Percentiles rank a stretch among this genome's conserved stretches.
phyloP scores from a whole-genome alignment of 495 filamentous ascomycete species.

The Lineolata rhizophorae region DNA sequence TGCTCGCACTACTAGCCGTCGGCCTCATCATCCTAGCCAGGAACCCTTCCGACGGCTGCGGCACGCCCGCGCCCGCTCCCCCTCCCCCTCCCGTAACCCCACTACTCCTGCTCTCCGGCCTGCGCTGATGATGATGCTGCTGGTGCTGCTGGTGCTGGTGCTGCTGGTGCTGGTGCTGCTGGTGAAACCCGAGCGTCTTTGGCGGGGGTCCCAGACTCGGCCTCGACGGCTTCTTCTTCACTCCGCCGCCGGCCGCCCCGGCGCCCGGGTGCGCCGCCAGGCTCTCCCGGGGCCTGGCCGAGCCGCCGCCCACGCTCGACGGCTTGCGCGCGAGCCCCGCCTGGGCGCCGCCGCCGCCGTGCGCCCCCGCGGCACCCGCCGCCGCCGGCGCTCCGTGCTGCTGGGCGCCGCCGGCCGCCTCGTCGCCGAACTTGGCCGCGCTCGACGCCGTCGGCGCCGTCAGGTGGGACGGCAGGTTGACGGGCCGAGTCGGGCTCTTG shows the following conservation, averaged over 20 bases:
- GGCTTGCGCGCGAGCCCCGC: background rate
- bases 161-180: no score
- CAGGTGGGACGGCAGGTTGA: conserved; percentile 17
- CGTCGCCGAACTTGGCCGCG: conserved; percentile 16
- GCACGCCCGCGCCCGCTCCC: no score
- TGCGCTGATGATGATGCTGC: no score
- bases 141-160: no score
- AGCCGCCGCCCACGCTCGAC: background rate
- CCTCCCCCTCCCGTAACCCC: no score
- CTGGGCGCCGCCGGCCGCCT: conserved; percentile 3
- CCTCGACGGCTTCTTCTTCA: background rate
- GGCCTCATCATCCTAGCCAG: conserved; percentile 86
- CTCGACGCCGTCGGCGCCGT: conserved; percentile 19
- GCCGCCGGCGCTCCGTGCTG: background rate
- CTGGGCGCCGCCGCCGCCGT: background rate
- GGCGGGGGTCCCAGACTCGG: background rate
- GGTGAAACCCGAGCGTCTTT: no score
- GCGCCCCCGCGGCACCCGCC: background rate
- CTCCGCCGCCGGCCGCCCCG: background rate
- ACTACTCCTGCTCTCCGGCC: no score
- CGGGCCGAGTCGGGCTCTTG: conserved; percentile 18
- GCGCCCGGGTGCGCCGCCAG: background rate
- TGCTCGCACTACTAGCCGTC: conserved; percentile 57
- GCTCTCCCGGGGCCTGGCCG: background rate
- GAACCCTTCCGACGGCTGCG: conserved; percentile 41